Base-by-base conservation (phyloP, 208 protist genomes). In the Leishmania tropica region DNA sequence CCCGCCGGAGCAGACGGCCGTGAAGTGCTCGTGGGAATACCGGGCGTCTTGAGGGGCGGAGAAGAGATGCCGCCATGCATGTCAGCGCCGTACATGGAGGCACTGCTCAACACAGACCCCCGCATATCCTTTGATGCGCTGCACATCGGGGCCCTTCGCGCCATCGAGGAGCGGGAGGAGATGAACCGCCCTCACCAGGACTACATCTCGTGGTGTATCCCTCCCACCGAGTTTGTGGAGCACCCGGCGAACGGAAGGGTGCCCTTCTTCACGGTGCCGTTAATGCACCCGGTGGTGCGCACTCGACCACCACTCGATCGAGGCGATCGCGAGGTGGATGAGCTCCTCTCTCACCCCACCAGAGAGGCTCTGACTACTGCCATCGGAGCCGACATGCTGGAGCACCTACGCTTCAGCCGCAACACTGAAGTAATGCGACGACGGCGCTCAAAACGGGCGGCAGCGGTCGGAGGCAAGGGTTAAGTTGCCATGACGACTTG, bases 71-170 rank as follows among this genome's bases (percentile, higher is more conserved):
- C 75, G 28, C 80, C 60, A 24, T 73, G 58, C 42, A 35, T 45
- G 76, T 45, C 48, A 31, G 54, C 47, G 84, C 87, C 70, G 42
- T 96, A 90, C 78, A 89, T 92, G 76, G 68, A 76, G 3, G 77
- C 89, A 3, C 84, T 96, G 53, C 80, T 93, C 60, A 90, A 92
- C 84, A 93, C 87, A 65, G 93, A 96, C 72, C 93, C 93, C 11
- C 89, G 93, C 28, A 82, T 92, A 35, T 70, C 89, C 17, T 96
- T 96, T 76, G 86, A 94, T 40, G 76, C 83, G n/a, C 83, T 96
- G 17, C 93, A 96, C 85, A 78, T 92, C 58, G 89, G 90, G 28
- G 83, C 77, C 19, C 74, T 96, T 37, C 74, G 70, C 42, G 73
- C 79, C 40, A 87, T 95, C 51, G 89, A 91, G 67, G 71, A n/a